Evolutionary conservation across 352 stramenopile genomes (phyloP), one percentile per base, ranked within the genome.

Genomic region (Phytophthora hybrid): DNA sequence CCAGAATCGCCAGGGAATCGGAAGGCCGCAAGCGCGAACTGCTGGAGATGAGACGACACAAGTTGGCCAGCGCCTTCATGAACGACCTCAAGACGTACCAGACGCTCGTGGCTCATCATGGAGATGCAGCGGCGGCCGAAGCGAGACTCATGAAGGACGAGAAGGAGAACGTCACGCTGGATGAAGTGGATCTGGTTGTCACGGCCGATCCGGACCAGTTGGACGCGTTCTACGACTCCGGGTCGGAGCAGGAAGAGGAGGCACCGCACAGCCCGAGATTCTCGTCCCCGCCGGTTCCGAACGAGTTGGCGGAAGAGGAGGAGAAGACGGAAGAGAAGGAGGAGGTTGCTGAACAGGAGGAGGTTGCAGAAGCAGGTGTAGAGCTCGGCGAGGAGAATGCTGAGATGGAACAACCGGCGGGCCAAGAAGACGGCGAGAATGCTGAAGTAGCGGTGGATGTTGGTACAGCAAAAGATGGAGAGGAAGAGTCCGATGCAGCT

Each of bases 41-140:
- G 21, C 74, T 93, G 14, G 83, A 93, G 56, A 78, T 79, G 53
- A 78, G 84, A 31, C 81, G 88, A 1, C 72, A 90, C 54, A 78
- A 80, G 31, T 68, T 95, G 16, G 83, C 81, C 10, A 80, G 81
- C 18, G 87, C 86, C 14, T 95, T 96, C 67, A 70, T 81, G 59
- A 89, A 93, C 58, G 90, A 96, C 54, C 74, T 96, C 52, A 79
- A 82, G 71, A 93, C 87, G 37, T 96, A 96, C 68, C 88, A 94
- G 73, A 91, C 87, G 60, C 69, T 95, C 13, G 75, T 91, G 53
- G 78, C 76, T 34, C 83, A 90, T 66, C 84, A 93, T 44, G 80
- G 82, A 54, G 71, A 76, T 1, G 71, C 67, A 10, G 69, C 60
- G 14, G 51, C 66, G 2, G 79, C 41, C 1, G 47, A 71, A 29